Evolutionary conservation across 495 filamentous ascomycete genomes (phyloP).

Genomic region (Hypoxylon fuscum): DNA sequence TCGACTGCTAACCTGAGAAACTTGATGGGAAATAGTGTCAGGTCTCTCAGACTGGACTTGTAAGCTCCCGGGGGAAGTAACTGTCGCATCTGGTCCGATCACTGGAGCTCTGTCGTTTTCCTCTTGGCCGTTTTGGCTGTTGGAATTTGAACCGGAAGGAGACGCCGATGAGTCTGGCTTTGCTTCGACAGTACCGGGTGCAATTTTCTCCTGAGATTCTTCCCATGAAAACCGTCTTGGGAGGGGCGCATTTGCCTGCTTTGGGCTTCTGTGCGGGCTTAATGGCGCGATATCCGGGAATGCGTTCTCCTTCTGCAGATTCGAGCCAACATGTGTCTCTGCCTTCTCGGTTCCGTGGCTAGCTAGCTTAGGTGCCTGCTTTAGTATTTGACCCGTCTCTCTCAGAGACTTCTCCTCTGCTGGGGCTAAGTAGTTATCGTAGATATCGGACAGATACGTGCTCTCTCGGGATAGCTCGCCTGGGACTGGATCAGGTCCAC

Average conservation of each 20-base stretch:
- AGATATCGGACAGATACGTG: slow-evolving; percentile 56
- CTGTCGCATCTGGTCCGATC: neutral
- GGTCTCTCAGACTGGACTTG: slow-evolving; percentile 14
- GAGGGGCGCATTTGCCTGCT: slow-evolving; percentile 19
- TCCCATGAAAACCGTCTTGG: slow-evolving; percentile 66
- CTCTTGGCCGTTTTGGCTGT: neutral
- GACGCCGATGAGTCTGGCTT: slow-evolving; percentile 10
- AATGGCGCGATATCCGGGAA: slow-evolving; percentile 30
- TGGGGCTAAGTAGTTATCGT: slow-evolving; percentile 54
- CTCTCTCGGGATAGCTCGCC: slow-evolving; percentile 48
- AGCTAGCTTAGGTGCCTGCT: slow-evolving; percentile 10
- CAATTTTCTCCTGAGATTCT: slow-evolving; percentile 43
- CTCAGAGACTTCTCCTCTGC: slow-evolving; percentile 46
- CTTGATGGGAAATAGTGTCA: slow-evolving; percentile 45
- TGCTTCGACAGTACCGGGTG: slow-evolving; percentile 6
- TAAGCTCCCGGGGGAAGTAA: slow-evolving; percentile 13
- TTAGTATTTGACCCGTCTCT: slow-evolving; percentile 33
- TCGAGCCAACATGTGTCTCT: neutral
- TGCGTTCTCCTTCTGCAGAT: slow-evolving; percentile 14
- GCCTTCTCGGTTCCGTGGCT: neutral
- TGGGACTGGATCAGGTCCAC: slow-evolving; percentile 34
- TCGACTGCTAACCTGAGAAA: slow-evolving; percentile 47
- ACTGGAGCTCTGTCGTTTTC: neutral
- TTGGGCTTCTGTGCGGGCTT: slow-evolving; percentile 26
- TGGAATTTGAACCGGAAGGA: neutral